Base-by-base conservation (phyloP, 148 eudicot species). In the Silene latifolia region DNA sequence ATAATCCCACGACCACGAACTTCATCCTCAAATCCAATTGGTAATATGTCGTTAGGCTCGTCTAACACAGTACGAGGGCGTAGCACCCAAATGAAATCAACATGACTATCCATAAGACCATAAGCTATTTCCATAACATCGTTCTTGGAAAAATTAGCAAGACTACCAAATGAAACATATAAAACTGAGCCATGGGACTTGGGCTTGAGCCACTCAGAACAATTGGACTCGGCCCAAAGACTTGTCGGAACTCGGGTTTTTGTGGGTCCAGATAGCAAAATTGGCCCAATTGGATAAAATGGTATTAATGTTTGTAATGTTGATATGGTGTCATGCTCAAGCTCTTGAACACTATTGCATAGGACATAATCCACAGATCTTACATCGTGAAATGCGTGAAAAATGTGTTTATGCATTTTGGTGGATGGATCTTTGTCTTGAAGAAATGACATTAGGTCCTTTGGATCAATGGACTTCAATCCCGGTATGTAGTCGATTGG, bases 401-500 rank as follows among this genome's bases (percentile, higher is more conserved):
- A 57, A 42, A 93, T 83, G 24, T 90, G 78, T 53, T 84, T 73
- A 62, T 93, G 98, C 86, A 85, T 58, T 19, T 62, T 81, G 24
- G 78, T 72, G 32, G 83, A 76, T 15, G 78, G 56, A 7, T 84
- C 87, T 24, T 39, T 71, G 29, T 80, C 83, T 77, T 82, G 93
- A 27, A 90, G 87, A 77, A 85, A 90, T 8, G 96, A 90, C 84
- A 79, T 81, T 17, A 90, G 63, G 73, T 93, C 93, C 15, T 68
- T 86, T 44, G 90, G 93, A 23, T 87, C 73, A 19, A 93, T 83
- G 0, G 87, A 19, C 13, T 63, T 58, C 2, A 90, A 87, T 19
- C 98, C 98, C 0, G 98, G 93, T 72, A 93, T 88, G 79, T 93
- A 93, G 59, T 89, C 86, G 72, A 93, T 86, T n/a, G 76, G 78